phyloP scores from a whole-genome alignment of 2,329 filamentous ascomycete species.

The Cordyceps tenuipes region DNA sequence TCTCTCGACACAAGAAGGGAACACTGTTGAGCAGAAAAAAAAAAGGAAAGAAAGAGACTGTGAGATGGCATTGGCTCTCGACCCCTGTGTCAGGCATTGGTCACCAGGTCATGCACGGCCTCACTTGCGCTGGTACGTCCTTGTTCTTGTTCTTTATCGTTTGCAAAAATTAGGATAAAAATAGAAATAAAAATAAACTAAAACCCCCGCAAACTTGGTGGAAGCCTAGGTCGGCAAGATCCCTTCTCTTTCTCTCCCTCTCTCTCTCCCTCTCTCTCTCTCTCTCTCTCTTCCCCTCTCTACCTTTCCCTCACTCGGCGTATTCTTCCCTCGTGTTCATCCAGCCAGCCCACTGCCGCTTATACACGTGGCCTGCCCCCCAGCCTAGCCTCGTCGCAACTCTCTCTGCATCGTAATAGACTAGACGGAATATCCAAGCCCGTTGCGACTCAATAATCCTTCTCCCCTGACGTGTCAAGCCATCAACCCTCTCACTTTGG shows the following conservation, averaged over 20 bases:
- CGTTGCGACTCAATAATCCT: background rate
- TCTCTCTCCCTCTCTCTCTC: too few species aligned
- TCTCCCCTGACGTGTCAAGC: background rate
- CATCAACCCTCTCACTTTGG: background rate
- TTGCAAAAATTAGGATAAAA: background rate
- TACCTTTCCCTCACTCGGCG: background rate
- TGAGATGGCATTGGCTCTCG: background rate
- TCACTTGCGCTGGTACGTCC: background rate
- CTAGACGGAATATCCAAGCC: too few species aligned
- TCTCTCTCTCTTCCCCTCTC: too few species aligned
- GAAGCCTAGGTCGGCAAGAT: too few species aligned
- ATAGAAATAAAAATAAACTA: background rate
- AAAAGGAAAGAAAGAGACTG: background rate
- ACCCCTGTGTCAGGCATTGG: background rate
- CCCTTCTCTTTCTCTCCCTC: too few species aligned
- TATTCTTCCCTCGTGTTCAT: background rate
- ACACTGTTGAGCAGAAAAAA: background rate
- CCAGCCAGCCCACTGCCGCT: background rate
- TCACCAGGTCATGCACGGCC: conserved; percentile 2
- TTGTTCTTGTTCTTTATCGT: background rate
- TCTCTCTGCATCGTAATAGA: too few species aligned
- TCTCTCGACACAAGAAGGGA: background rate
- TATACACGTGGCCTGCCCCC: background rate
- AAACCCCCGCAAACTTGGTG: too few species aligned
- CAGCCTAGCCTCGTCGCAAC: too few species aligned